Percentiles rank a stretch among this genome's conserved stretches.
These are phyloP conservation scores for Salix caprea DNA, from an alignment of 345 rosid genomes.

Conservation along the genomic window DNA sequence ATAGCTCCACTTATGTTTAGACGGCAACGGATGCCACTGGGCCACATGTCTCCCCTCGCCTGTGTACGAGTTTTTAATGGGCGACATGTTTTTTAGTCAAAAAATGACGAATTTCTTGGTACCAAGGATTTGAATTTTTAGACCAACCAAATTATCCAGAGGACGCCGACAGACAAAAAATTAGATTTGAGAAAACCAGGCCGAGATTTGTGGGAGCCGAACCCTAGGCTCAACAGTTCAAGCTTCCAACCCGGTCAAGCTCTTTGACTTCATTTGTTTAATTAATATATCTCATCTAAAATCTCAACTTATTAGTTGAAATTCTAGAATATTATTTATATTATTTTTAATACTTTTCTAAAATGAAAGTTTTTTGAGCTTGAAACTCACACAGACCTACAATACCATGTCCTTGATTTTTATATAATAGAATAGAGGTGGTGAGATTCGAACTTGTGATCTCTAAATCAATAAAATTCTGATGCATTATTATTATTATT, in stretches of 20 bases:
- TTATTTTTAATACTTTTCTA: too few relatives aligned
- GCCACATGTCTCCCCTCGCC: not conserved
- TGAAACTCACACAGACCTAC: too few relatives aligned
- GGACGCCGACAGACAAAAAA: not conserved
- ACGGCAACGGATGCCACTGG: not conserved
- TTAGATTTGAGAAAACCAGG: not conserved
- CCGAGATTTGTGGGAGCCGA: conserved; percentile 12
- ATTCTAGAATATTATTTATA: too few relatives aligned
- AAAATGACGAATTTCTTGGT: conserved; percentile 1
- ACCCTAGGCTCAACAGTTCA: not conserved
- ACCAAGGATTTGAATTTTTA: not conserved
- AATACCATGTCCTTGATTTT: too few relatives aligned
- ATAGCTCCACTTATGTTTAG: not conserved
- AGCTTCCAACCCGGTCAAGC: not conserved
- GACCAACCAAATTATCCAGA: not conserved
- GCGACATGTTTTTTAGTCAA: not conserved
- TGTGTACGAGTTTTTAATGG: not conserved
- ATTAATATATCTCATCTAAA: too few relatives aligned
- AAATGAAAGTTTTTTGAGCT: rapidly evolving
- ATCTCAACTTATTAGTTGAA: too few relatives aligned
- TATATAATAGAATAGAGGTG: too few relatives aligned
- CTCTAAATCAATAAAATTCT: too few relatives aligned
- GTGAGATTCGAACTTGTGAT: too few relatives aligned
- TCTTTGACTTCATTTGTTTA: not conserved
- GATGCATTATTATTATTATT: too few relatives aligned